Evolutionary conservation across 2,329 filamentous ascomycete species (phyloP).

Genomic region (Fusarium phyllophilum): DNA sequence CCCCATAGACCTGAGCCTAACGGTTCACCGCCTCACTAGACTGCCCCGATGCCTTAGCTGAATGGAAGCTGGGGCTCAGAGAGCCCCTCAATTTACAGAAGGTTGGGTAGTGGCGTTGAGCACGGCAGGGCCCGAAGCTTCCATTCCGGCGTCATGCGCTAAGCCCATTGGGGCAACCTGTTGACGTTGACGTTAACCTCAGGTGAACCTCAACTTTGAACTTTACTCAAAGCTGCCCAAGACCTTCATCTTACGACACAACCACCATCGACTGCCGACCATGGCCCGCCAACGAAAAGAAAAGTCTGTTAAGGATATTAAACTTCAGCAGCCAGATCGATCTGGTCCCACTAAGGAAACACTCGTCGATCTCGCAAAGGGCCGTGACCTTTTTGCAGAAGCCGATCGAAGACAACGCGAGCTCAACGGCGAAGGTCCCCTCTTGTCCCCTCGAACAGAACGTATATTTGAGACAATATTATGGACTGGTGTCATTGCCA

Average conservation of each 20-base stretch:
- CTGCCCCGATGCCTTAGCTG: neutral
- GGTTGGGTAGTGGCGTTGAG: neutral
- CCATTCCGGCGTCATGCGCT: constrained; percentile 4
- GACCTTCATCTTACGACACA: constrained; percentile 19
- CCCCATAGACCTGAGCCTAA: constrained; percentile 12
- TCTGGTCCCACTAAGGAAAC: constrained; percentile 71
- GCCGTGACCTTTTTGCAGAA: constrained; percentile 67
- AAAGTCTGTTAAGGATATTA: constrained; percentile 62
- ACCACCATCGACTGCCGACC: neutral
- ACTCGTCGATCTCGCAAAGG: constrained; percentile 76
- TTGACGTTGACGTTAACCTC: constrained; percentile 22
- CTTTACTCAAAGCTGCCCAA: neutral
- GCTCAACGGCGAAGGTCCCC: constrained; percentile 48
- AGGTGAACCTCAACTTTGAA: constrained; percentile 3
- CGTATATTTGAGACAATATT: constrained; percentile 65
- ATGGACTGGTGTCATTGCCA: constrained; percentile 71
- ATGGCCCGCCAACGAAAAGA: constrained; percentile 64
- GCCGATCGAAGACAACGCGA: constrained; percentile 54
- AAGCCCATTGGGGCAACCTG: constrained; percentile 17
- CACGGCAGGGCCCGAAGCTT: constrained; percentile 21
- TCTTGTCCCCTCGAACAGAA: constrained; percentile 58
- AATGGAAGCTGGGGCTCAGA: constrained; percentile 3
- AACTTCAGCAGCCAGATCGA: constrained; percentile 75
- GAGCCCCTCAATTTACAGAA: constrained; percentile 19
- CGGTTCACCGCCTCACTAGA: constrained; percentile 27